phyloP scores from a whole-genome alignment of 129 eudicot species.

The Helianthus tuberosus region DNA sequence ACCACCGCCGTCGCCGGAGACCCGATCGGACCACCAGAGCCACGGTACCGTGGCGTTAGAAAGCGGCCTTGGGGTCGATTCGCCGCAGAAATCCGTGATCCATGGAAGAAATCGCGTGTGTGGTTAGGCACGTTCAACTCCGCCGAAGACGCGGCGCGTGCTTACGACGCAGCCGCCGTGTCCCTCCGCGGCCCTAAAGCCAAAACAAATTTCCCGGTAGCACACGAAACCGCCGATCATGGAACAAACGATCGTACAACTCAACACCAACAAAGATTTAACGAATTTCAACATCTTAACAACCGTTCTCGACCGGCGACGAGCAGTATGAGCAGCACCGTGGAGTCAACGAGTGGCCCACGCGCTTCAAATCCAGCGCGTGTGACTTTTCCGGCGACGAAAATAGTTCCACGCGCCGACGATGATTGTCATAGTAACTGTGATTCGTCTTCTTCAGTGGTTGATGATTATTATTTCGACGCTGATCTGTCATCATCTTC shows the following conservation, averaged over 20 bases:
- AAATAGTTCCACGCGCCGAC: slow-evolving; percentile 2
- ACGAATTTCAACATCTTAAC: slow-evolving; percentile 34
- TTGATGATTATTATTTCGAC: slow-evolving; percentile 41
- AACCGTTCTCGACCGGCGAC: slow-evolving; percentile 45
- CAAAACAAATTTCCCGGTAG: slow-evolving; percentile 51
- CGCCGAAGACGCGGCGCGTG: slow-evolving; percentile 58
- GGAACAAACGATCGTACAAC: not conserved
- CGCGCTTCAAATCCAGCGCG: slow-evolving; percentile 26
- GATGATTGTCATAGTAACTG: slow-evolving; percentile 62
- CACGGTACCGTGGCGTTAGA: slow-evolving; percentile 53
- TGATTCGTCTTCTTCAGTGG: slow-evolving; percentile 60
- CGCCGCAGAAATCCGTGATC: slow-evolving; percentile 71
- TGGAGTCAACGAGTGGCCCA: slow-evolving; percentile 62
- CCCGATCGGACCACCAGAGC: slow-evolving; percentile 43
- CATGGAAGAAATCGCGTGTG: slow-evolving; percentile 59
- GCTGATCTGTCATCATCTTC: slow-evolving; percentile 35
- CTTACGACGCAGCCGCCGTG: slow-evolving; percentile 62
- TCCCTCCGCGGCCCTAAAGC: slow-evolving; percentile 66
- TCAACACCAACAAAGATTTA: not conserved
- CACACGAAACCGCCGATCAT: slow-evolving; percentile 17
- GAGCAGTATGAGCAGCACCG: slow-evolving; percentile 64
- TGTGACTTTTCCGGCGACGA: slow-evolving; percentile 18
- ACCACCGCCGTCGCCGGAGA: slow-evolving; percentile 28
- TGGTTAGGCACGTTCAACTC: slow-evolving; percentile 64
- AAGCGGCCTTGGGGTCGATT: slow-evolving; percentile 62